phyloP scores from a whole-genome alignment of 2,329 filamentous ascomycete species.

The Penicillium sp. region DNA sequence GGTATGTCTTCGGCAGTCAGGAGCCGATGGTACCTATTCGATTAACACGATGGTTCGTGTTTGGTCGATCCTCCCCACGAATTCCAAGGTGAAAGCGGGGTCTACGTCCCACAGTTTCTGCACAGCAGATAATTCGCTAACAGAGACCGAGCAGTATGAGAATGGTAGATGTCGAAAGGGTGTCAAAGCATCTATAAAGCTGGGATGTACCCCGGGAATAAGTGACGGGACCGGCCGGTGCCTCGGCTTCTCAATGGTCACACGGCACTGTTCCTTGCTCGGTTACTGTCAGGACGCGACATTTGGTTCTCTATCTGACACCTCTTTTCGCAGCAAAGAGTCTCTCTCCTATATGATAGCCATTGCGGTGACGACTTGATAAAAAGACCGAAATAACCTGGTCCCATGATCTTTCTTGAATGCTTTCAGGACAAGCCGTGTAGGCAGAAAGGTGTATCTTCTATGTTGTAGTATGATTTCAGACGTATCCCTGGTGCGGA shows the following conservation, averaged over 20 bases:
- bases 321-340: no score
- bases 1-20: not conserved
- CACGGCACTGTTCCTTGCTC: not conserved
- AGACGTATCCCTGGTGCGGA: no score
- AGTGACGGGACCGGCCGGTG: constrained; percentile 10
- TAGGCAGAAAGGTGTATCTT: no score
- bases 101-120: not conserved
- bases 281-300: not conserved
- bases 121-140: not conserved
- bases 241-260: constrained; percentile 17
- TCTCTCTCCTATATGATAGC: no score
- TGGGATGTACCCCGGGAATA: constrained; percentile 5
- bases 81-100: not conserved
- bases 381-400: no score
- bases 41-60: not conserved
- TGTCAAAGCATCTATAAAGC: not conserved
- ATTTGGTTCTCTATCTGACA: no score
- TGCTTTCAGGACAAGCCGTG: no score
- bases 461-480: no score
- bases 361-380: no score
- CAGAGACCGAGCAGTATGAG: not conserved
- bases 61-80: not conserved
- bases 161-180: not conserved
- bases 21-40: not conserved
- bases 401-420: no score